Conservation (phyloP, 2,329 filamentous ascomycete species). For the Immersiporthe knoxdaviesiana region DNA sequence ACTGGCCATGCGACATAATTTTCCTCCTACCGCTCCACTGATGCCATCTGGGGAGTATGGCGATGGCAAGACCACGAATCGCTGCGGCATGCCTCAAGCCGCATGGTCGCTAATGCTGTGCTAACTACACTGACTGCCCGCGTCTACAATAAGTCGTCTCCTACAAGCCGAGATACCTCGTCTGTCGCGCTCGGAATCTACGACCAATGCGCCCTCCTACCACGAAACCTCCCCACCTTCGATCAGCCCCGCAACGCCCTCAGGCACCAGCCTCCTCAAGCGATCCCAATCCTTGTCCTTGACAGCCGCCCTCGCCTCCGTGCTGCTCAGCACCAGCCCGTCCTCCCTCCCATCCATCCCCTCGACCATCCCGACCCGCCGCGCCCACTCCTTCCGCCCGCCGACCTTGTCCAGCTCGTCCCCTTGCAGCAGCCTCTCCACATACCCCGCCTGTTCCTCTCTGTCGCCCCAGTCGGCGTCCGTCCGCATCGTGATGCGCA, state of each 20-base stretch:
- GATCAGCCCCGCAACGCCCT: slow-evolving; percentile 62
- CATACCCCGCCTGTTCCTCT: slow-evolving; percentile 57
- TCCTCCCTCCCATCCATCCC: slow-evolving; percentile 47
- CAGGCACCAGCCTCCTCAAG: slow-evolving; percentile 59
- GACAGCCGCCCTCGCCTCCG: slow-evolving; percentile 63
- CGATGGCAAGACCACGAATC: not conserved
- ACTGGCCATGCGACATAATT: no score
- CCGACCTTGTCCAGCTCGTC: slow-evolving; percentile 54
- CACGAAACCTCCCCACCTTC: slow-evolving; percentile 54
- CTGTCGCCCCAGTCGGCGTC: slow-evolving; percentile 63
- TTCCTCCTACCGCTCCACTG: not conserved
- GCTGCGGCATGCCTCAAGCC: not conserved
- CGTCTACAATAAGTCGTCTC: not conserved
- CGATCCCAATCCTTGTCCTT: slow-evolving; percentile 48
- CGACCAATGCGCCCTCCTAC: not conserved
- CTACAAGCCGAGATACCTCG: not conserved
- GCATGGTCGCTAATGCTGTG: not conserved
- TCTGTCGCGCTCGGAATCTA: no score
- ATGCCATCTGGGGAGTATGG: not conserved
- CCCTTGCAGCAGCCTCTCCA: slow-evolving; percentile 52
- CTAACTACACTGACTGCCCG: not conserved
- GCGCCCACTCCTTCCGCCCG: slow-evolving; percentile 61
- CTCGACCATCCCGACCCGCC: slow-evolving; percentile 62
- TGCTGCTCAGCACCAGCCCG: slow-evolving; percentile 56
- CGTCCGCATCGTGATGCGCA: slow-evolving; percentile 67